Evolutionary conservation across 371 early-diverging fungal species (phyloP).

Genomic region (Mucor velutinosus): DNA sequence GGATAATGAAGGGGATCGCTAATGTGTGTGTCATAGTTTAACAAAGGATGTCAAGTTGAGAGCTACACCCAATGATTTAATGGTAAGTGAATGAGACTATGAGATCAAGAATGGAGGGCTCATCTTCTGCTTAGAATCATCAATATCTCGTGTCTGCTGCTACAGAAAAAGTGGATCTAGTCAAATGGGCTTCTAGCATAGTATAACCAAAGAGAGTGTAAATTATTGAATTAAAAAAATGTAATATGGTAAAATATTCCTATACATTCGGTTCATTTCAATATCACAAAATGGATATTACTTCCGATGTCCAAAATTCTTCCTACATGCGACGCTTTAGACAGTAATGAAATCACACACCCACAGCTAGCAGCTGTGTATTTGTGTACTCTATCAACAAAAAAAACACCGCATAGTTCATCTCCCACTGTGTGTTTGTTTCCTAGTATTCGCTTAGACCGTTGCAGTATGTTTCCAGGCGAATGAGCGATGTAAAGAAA

Average conservation of each 20-base stretch:
- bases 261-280: not conserved
- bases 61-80: constrained; percentile 75
- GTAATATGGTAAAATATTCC: not conserved
- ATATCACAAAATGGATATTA: not conserved
- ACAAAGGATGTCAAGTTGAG: constrained; percentile 75
- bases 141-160: constrained; percentile 56
- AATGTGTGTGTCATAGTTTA: constrained; percentile 42
- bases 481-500: not conserved
- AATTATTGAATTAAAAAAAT: not conserved
- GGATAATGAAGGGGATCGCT: not conserved
- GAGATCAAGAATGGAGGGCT: constrained; percentile 24
- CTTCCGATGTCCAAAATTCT: not conserved
- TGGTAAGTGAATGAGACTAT: constrained; percentile 41
- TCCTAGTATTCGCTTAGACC: not conserved
- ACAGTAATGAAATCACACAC: not conserved
- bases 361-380: not conserved
- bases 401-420: not conserved
- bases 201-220: constrained; percentile 14
- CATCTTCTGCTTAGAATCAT: constrained; percentile 45
- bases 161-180: constrained; percentile 60
- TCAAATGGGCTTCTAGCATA: constrained; percentile 47
- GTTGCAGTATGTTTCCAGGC: not conserved
- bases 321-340: not conserved
- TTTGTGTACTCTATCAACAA: not conserved
- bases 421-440: not conserved